These are phyloP conservation scores for Aeminium ludgeri DNA, from an alignment of 495 filamentous ascomycete genomes.

Conservation along the genomic window DNA sequence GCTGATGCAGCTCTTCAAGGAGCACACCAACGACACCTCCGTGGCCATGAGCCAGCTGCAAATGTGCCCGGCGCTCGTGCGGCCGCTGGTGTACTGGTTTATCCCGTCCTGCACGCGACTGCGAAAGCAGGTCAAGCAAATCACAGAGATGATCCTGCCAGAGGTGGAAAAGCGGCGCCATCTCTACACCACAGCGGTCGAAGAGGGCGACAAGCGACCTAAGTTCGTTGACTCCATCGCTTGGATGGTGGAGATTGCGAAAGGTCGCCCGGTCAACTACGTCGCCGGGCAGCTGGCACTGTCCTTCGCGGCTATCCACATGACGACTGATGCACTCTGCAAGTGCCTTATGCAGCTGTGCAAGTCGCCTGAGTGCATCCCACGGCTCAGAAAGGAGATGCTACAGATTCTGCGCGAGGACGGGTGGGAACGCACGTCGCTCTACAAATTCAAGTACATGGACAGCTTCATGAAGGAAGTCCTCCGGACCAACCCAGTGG, in stretches of 20 bases:
- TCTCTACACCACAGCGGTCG: neutral
- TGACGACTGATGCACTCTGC: slow-evolving; percentile 1
- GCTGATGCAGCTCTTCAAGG: slow-evolving; percentile 26
- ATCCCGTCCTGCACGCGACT: slow-evolving; percentile 16
- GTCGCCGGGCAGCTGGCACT: slow-evolving; percentile 1
- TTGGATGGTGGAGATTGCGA: slow-evolving; percentile 5
- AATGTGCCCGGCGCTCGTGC: slow-evolving; percentile 24
- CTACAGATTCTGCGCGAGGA: slow-evolving; percentile 24
- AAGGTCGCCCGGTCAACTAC: slow-evolving; percentile 1
- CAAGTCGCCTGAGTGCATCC: slow-evolving; percentile 29
- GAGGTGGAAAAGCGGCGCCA: slow-evolving; percentile 20
- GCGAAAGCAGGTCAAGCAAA: slow-evolving; percentile 13
- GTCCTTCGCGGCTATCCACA: slow-evolving; percentile 8
- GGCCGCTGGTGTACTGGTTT: slow-evolving; percentile 20
- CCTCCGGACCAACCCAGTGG: slow-evolving; percentile 28
- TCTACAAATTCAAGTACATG: slow-evolving; percentile 31
- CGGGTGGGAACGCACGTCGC: slow-evolving; percentile 26
- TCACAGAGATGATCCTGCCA: slow-evolving; percentile 17
- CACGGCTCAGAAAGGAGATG: slow-evolving; percentile 38
- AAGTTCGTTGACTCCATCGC: slow-evolving; percentile 3
- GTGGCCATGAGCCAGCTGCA: slow-evolving; percentile 21
- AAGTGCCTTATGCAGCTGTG: slow-evolving; percentile 30
- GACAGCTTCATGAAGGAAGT: slow-evolving; percentile 41
- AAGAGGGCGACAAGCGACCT: neutral
- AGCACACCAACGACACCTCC: slow-evolving; percentile 28